Evolutionary conservation across 73 alveolate genomes (phyloP).

Genomic region (Paramecium biaurelia): DNA sequence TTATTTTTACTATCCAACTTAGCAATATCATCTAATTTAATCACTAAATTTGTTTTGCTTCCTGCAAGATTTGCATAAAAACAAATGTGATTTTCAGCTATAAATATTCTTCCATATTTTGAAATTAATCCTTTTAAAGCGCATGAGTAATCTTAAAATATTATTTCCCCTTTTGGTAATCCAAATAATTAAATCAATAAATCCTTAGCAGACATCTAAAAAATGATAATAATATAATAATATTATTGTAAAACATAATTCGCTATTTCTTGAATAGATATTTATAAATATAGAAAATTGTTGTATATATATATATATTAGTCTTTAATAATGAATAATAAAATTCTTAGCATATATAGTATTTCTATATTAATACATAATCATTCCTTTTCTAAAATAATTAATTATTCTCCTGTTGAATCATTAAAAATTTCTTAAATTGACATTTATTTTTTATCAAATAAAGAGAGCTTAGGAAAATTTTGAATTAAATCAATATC

Average conservation of each 20-base stretch:
- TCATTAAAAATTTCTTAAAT: neutral
- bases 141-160: slow-evolving; percentile 24
- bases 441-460: neutral
- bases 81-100: slow-evolving; percentile 38
- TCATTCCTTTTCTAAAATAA: neutral
- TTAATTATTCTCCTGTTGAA: slow-evolving; percentile 1
- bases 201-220: slow-evolving; percentile 24
- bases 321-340: neutral
- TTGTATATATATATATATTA: neutral
- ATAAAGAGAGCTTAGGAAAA: slow-evolving; percentile 2
- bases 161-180: slow-evolving; percentile 38
- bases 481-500: slow-evolving; percentile 12
- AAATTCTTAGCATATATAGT: neutral
- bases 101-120: slow-evolving; percentile 28
- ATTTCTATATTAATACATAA: neutral
- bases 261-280: neutral
- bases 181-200: slow-evolving; percentile 4
- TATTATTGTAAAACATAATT: neutral
- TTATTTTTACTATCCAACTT: neutral
- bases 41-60: slow-evolving; percentile 22
- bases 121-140: slow-evolving; percentile 11
- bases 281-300: neutral
- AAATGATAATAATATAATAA: neutral
- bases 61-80: slow-evolving; percentile 52
- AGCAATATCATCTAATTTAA: slow-evolving; percentile 12